These are phyloP conservation scores for Kodamaea suecica DNA, from an alignment of 1,139 yeast genomes.

Conservation along the genomic window DNA sequence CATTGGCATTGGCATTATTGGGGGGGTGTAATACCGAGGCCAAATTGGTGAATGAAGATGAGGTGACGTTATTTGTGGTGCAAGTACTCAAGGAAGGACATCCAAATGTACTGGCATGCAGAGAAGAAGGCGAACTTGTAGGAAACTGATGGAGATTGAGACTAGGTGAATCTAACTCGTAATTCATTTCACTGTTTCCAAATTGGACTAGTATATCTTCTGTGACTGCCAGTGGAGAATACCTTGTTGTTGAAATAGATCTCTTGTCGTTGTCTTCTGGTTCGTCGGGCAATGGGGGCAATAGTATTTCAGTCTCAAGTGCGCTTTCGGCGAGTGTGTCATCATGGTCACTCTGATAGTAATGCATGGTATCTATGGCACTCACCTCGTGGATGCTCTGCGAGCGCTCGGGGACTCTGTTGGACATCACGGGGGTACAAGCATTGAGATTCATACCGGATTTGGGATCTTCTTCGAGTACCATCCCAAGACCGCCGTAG, in stretches of 20 bases:
- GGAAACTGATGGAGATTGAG: slow-evolving; percentile 12
- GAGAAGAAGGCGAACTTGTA: slow-evolving; percentile 7
- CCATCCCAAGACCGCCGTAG: slow-evolving; percentile 16
- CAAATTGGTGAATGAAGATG: slow-evolving; percentile 11
- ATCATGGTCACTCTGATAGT: background rate
- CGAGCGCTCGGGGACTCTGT: background rate
- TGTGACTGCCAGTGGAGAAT: background rate
- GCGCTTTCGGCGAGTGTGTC: slow-evolving; percentile 1
- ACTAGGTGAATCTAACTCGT: slow-evolving; percentile 21
- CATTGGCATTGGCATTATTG: background rate
- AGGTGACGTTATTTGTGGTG: slow-evolving; percentile 3
- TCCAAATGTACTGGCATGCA: slow-evolving; percentile 4
- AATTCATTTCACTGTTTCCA: slow-evolving; percentile 7
- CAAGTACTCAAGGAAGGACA: slow-evolving; percentile 5
- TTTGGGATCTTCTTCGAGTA: slow-evolving; percentile 17
- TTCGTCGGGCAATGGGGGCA: slow-evolving; percentile 40
- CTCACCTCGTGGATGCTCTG: background rate
- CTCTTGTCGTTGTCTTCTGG: slow-evolving; percentile 12
- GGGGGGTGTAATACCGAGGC: slow-evolving; percentile 5
- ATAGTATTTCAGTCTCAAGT: slow-evolving; percentile 24
- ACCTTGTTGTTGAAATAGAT: background rate
- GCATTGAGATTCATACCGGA: too few relatives aligned
- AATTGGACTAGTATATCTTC: too few relatives aligned
- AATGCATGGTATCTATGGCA: slow-evolving; percentile 1
- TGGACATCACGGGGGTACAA: background rate